Percentiles rank a stretch among this genome's conserved stretches.
Conservation (phyloP, 2,329 filamentous ascomycete genomes). For the Phoma herbarum region DNA sequence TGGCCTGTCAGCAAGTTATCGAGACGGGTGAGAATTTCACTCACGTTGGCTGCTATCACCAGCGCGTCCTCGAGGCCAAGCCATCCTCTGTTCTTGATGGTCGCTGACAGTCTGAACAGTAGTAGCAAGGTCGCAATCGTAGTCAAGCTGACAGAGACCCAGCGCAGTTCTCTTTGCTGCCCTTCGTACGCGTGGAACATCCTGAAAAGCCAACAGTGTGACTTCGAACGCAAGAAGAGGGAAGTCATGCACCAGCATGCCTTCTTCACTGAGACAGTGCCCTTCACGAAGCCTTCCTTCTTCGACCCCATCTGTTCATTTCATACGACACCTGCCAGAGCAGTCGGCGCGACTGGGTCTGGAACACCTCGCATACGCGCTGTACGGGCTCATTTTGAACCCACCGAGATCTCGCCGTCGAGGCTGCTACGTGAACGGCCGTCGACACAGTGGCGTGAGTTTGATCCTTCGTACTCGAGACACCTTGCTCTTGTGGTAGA, state of each 20-base stretch:
- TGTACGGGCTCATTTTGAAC: neutral
- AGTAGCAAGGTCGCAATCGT: neutral
- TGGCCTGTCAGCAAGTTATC: neutral
- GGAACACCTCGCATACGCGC: neutral
- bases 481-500: neutral
- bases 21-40: neutral
- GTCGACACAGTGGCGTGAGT: neutral
- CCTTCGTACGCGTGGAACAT: neutral
- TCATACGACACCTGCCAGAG: neutral
- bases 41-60: neutral
- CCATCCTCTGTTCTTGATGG: neutral
- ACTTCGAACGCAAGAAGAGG: neutral
- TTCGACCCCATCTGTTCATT: neutral
- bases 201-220: neutral
- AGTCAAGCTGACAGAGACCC: neutral
- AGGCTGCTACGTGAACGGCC: neutral
- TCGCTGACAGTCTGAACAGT: neutral
- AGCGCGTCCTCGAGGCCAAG: neutral
- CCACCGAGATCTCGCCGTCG: neutral
- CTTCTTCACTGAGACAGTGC: neutral
- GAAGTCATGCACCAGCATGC: neutral
- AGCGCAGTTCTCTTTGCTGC: neutral
- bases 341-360: neutral
- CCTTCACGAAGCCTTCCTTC: neutral
- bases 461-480: neutral